A percentile compares a stretch with the other conserved stretches of the same genome.
phyloP scores from a whole-genome alignment of 2,329 filamentous ascomycete genomes.

The Boeremia exigua region DNA sequence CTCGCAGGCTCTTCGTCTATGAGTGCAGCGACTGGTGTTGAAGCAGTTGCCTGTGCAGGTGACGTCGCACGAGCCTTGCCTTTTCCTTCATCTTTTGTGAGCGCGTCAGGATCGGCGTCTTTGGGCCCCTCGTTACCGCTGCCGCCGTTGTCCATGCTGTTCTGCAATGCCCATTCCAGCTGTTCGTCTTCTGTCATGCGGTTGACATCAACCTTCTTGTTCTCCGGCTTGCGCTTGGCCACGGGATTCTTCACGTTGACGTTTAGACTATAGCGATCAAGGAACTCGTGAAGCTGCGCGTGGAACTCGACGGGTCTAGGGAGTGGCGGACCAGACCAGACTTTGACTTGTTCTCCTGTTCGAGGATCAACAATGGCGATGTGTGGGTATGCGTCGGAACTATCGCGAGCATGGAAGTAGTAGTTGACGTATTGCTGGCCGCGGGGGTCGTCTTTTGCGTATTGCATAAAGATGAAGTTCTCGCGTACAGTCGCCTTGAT shows the following conservation, averaged over 20 bases:
- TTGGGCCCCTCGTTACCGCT: constrained; percentile 54
- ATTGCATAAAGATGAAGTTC: constrained; percentile 96
- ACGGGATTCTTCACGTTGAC: constrained; percentile 92
- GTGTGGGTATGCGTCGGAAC: constrained; percentile 90
- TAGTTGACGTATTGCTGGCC: constrained; percentile 85
- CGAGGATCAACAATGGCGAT: constrained; percentile 94
- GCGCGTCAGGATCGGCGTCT: constrained; percentile 81
- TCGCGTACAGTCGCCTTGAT: constrained; percentile 83
- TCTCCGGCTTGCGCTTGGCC: constrained; percentile 75
- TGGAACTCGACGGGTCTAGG: constrained; percentile 80
- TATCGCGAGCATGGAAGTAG: constrained; percentile 82
- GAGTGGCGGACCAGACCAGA: constrained; percentile 87
- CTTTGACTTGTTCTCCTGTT: constrained; percentile 95
- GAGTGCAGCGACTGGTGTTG: not conserved
- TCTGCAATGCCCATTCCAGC: constrained; percentile 90
- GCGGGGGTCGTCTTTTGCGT: constrained; percentile 81
- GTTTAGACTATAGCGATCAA: constrained; percentile 94
- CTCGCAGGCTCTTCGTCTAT: constrained; percentile 38
- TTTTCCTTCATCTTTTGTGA: constrained; percentile 73
- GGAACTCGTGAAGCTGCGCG: constrained; percentile 89
- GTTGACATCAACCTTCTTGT: constrained; percentile 75
- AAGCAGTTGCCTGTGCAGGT: constrained; percentile 23
- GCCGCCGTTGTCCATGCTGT: constrained; percentile 71
- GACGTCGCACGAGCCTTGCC: constrained; percentile 50
- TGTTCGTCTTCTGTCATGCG: constrained; percentile 97